Base-by-base conservation (phyloP, 2,329 filamentous ascomycete species). In the Tricladium varicosporioides region DNA sequence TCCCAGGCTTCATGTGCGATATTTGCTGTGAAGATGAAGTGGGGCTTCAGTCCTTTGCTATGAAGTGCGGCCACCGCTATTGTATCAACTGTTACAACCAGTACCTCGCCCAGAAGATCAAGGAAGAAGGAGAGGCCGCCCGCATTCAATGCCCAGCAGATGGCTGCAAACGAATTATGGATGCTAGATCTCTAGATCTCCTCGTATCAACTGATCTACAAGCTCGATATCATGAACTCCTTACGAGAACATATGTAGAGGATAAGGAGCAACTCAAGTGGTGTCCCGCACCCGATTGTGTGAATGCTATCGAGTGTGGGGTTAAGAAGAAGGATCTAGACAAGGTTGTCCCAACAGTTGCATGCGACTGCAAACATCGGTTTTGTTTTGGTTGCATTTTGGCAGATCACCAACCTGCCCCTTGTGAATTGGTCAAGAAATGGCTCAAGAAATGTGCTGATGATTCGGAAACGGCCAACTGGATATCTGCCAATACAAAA, bases 391-490 rank as follows among this genome's bases (percentile, higher is more conserved):
- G 94, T 15, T 99, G 94, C 72, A 88, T 89, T 8, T 80, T 93
- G 32, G 85, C 82, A 60, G 94, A 99, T 68, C 94, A 99, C 69
- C 93, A 96, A 69, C 94, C 94, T 2, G 90, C 93, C 2, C 93
- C 94, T 0, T 99, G 94, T 72, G 82, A 86, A 22, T 76, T 99
- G 51, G 93, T 97, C 51, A 97, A 94, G 80, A 88, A 84, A 71
- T 99, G 94, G 94, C 74, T 99, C 11, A 96, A 97, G 79, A 99
- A 99, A 72, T 99, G 94, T 71, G 94, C 94, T 56, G 94, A 99
- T 71, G 94, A 99, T 70, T 96, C 91, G 0, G 94, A 99, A 73
- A 99, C 94, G 0, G 93, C 94, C 3, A 99, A 99, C 73, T 99
- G 94, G 94, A 99, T 99, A 61, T 97, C 93, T 0, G 94, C 94